These are phyloP conservation scores for Boletus pseudo-olivaceus DNA, from an alignment of 768 basidiomycete species.

Conservation along the genomic window DNA sequence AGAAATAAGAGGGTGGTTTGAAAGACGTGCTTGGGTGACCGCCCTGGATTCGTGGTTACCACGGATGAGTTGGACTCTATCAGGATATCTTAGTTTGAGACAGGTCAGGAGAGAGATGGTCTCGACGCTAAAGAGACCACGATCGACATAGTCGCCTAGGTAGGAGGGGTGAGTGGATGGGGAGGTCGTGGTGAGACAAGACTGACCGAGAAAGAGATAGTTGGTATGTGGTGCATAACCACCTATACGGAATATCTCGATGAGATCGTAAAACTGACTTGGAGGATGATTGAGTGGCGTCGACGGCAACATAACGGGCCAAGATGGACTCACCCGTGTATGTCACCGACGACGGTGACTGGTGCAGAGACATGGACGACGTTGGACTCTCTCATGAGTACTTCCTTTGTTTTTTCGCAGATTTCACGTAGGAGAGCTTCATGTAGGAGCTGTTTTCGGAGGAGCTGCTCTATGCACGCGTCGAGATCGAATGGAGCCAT, in stretches of 20 bases:
- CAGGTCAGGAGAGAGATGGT: conserved; percentile 97
- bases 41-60: conserved; percentile 98
- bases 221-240: conserved; percentile 96
- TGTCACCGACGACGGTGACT: conserved; percentile 98
- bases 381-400: conserved; percentile 97
- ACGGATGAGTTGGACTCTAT: conserved; percentile 92
- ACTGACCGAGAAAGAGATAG: conserved; percentile 93
- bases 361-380: conserved; percentile 97
- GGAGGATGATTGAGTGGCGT: conserved; percentile 35
- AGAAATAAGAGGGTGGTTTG: not conserved
- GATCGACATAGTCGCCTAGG: conserved; percentile 96
- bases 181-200: not conserved
- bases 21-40: conserved; percentile 83
- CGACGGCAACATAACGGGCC: conserved; percentile 3
- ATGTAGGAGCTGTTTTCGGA: conserved; percentile 89
- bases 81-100: conserved; percentile 94
- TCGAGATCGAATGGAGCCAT: conserved; percentile 85
- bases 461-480: conserved; percentile 88
- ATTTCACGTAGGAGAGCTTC: conserved; percentile 95
- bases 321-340: conserved; percentile 80
- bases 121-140: conserved; percentile 96
- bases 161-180: conserved; percentile 4
- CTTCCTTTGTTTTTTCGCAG: conserved; percentile 99
- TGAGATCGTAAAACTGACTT: conserved; percentile 99
- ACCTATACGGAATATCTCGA: conserved; percentile 99